Base-by-base conservation (phyloP, 139 green algal species). In the Chlamydomonas sp. region DNA sequence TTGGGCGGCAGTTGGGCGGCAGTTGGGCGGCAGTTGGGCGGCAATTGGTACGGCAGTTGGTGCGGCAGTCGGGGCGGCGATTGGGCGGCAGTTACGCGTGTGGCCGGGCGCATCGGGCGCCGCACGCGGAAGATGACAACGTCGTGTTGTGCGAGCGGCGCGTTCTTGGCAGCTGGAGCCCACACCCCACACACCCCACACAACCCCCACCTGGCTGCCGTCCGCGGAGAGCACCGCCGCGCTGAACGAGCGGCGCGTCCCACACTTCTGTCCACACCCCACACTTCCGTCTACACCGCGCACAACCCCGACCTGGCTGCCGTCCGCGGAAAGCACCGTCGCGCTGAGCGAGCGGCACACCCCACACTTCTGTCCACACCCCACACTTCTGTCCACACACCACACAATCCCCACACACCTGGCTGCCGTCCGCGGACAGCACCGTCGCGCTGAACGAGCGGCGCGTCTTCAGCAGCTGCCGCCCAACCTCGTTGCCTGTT, bases 101-200 rank as follows among this genome's bases (percentile, higher is more conserved):
- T 91, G 73, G 96, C 88, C 28, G 92, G 72, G 75, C 96, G 95
- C 31, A 83, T 72, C 3, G 90, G 90, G 0, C 90, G 84, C 3
- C 83, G 70, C 60, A 96, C 72, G 0, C 76, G 69, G 73, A 93
- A 94, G 43, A 95, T 76, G 30, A 95, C 73, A n/a, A n/a, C n/a
- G n/a, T n/a, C n/a, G n/a, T n/a, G n/a, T n/a, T n/a, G n/a, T n/a
- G n/a, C n/a, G n/a, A n/a, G n/a, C n/a, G n/a, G n/a, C n/a, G n/a
- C n/a, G n/a, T 48, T 66, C 31, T 83, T 83, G 82, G 72, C 60
- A 36, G 28, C 48, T 50, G 65, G 30, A 65, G 50, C 33, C 48
- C 20, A 34, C 64, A 37, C 35, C 33, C 0, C 24, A 33, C 65
- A 64, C 43, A 54, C 43, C 13, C 43, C 43, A 54, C 20, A 26